Evolutionary conservation across 2,329 filamentous ascomycete genomes (phyloP).

Genomic region (Cladosporium sp.): DNA sequence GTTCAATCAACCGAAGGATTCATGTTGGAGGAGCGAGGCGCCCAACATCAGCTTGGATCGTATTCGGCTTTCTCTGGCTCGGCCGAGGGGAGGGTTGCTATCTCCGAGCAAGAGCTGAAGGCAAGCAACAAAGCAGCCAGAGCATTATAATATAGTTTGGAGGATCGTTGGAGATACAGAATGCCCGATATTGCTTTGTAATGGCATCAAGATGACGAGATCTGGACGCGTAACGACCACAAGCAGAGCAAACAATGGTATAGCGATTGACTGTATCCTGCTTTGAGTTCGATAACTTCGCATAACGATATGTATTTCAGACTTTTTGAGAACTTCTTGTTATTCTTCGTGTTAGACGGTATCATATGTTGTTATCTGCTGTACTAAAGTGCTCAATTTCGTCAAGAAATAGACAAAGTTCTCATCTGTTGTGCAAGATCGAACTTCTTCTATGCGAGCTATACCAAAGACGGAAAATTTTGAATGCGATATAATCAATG

Average conservation of each 20-base stretch:
- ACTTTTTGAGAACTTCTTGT: neutral
- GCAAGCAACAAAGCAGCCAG: neutral
- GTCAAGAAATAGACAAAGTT: neutral
- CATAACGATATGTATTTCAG: neutral
- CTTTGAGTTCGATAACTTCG: neutral
- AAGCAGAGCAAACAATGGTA: neutral
- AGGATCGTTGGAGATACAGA: neutral
- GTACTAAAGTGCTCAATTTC: neutral
- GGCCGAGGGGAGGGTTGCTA: neutral
- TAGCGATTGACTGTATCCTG: neutral
- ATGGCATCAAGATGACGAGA: neutral
- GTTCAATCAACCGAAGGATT: neutral
- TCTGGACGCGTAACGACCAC: neutral
- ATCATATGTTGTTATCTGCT: neutral
- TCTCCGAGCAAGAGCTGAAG: neutral
- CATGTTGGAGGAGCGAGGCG: neutral
- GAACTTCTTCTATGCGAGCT: too few relatives aligned
- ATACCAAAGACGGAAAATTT: too few relatives aligned
- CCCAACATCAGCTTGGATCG: neutral
- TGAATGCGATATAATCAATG: too few relatives aligned
- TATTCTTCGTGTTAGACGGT: neutral
- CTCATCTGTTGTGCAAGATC: too few relatives aligned
- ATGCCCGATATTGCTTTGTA: neutral
- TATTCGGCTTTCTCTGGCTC: neutral
- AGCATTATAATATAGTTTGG: neutral